phyloP scores from a whole-genome alignment of 164 flowering plant species.

The Saururus chinensis region DNA sequence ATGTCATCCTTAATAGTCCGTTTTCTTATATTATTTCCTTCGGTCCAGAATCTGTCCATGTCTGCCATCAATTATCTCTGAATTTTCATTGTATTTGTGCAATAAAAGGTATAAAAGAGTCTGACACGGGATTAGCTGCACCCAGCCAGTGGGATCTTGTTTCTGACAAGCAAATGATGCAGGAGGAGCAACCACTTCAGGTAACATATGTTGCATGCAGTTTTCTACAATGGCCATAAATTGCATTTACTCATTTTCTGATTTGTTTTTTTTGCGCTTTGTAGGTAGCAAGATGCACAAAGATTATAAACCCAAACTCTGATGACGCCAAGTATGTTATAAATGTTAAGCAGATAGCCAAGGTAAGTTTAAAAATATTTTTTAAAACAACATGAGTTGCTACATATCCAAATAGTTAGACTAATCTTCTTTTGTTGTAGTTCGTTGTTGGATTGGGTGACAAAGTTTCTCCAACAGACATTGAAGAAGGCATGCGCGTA shows the following conservation, averaged over 20 bases:
- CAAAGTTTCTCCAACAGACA: conserved; percentile 96
- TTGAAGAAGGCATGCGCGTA: conserved; percentile 99
- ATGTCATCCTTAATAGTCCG: neutral
- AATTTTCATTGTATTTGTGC: neutral
- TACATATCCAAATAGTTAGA: neutral
- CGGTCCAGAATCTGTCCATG: neutral
- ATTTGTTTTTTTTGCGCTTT: neutral
- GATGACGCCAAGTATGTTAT: conserved; percentile 97
- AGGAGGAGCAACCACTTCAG: conserved; percentile 96
- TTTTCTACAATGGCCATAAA: neutral
- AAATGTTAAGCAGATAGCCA: conserved; percentile 98
- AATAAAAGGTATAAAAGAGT: conserved; percentile 81
- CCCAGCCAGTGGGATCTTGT: conserved; percentile 99
- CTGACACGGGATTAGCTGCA: conserved; percentile 97
- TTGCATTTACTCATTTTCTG: neutral
- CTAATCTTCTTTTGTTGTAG: conserved; percentile 23
- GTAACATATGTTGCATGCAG: conserved; percentile 15
- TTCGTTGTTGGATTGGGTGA: conserved; percentile 99
- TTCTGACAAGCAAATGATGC: conserved; percentile 99
- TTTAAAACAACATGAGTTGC: no score
- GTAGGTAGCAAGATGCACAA: conserved; percentile 97
- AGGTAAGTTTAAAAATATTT: conserved; percentile 32
- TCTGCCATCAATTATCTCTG: neutral
- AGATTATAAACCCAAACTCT: conserved; percentile 86
- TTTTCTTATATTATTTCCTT: neutral